Evolutionary conservation across 441 rosid genomes (phyloP), one percentile per base, ranked within the genome.

Genomic region (Gossypium trilobum): DNA sequence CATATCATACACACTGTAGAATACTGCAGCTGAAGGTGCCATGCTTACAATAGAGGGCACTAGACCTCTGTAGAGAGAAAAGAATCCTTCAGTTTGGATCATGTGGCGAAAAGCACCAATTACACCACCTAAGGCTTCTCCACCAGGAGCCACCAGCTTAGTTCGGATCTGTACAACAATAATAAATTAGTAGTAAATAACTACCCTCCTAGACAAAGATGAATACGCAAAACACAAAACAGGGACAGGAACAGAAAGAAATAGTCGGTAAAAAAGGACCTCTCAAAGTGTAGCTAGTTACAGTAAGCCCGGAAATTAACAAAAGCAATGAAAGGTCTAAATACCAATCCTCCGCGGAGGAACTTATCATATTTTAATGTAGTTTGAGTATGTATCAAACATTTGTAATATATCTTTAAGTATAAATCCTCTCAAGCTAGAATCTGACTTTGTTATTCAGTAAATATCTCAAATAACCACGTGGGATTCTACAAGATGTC

Each of bases 21-120:
- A 89, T 70, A 91, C 95, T 3, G 93, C 95, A 33, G 89, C 95
- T 0, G 91, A 86, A 54, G 93, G 85, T 60, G 93, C 95, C 89
- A 91, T 86, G 83, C 91, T 88, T 61, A 86, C 52, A 39, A 89
- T 75, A 2, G 95, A 87, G 3, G 97, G 95, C 71, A 87, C 86
- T 65, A 91, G 73, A 64, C 97, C 95, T 82, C 85, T 91, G 86
- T 87, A 91, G 64, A 91, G 93, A 0, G 97, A 91, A 51, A 91
- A 87, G 78, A 88, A 81, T n/a, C 95, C 95, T 83, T 91, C 95
- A 20, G 80, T 89, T 79, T 72, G 85, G 73, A 91, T 80, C 89
- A 86, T 83, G 71, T 86, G 77, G 71, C 29, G 82, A 73, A 88
- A 89, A 51, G 97, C 85, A 61, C 93, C 95, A 68, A 73, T 78